Evolutionary conservation across 2,329 filamentous ascomycete genomes (phyloP).

Genomic region (Bipolaris zeicola): DNA sequence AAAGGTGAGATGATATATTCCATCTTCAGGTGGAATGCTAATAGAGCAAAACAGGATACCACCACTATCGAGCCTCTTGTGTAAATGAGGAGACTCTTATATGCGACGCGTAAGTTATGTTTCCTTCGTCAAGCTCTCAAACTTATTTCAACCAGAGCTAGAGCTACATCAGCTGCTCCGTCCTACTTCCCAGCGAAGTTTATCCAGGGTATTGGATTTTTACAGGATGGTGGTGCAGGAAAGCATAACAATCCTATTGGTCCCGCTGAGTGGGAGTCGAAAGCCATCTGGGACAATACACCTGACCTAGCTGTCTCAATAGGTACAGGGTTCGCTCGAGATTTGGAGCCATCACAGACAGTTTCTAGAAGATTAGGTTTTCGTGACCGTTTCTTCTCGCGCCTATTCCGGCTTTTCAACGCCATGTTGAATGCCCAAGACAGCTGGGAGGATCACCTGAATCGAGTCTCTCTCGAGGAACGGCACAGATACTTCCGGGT

Average conservation of each 20-base stretch:
- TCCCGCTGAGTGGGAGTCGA: slow-evolving; percentile 16
- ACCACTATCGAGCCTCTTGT: slow-evolving; percentile 12
- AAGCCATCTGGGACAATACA: slow-evolving; percentile 16
- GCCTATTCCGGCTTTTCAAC: slow-evolving; percentile 18
- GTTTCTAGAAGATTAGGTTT: slow-evolving; percentile 13
- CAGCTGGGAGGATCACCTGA: slow-evolving; percentile 18
- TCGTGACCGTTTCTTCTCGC: slow-evolving; percentile 14
- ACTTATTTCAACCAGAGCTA: slow-evolving; percentile 11
- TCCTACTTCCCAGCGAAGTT: slow-evolving; percentile 25
- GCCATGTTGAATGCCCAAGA: slow-evolving; percentile 16
- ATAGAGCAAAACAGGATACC: slow-evolving; percentile 13
- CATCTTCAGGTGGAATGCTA: neutral
- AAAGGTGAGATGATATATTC: slow-evolving; percentile 9
- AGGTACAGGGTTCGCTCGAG: slow-evolving; percentile 15
- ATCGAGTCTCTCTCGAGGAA: slow-evolving; percentile 8
- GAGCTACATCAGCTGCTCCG: slow-evolving; percentile 17
- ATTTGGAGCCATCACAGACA: neutral
- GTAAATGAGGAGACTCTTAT: slow-evolving; percentile 16
- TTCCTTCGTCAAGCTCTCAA: neutral
- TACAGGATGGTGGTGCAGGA: slow-evolving; percentile 13
- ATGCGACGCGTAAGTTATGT: slow-evolving; percentile 14
- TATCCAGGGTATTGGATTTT: slow-evolving; percentile 15
- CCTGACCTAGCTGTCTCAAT: slow-evolving; percentile 18
- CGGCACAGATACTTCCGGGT: slow-evolving; percentile 18
- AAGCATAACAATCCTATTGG: slow-evolving; percentile 22